Percentiles rank a stretch among this genome's conserved stretches.
These are phyloP conservation scores for Fraxinus sp. DNA, from an alignment of 305 asterid genomes.

Conservation along the genomic window DNA sequence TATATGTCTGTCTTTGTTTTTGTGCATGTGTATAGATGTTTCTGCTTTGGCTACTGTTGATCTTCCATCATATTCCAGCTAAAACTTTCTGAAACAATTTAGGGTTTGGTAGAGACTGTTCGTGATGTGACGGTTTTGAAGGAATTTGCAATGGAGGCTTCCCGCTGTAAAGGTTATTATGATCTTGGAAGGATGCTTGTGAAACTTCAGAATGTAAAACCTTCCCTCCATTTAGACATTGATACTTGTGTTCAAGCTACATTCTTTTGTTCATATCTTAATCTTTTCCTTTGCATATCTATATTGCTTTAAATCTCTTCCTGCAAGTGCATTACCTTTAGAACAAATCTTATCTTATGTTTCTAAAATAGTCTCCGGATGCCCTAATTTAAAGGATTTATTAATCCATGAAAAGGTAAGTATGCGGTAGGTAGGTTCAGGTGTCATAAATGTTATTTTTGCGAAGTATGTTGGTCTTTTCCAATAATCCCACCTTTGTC, in stretches of 20 bases:
- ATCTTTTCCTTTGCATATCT: conserved; percentile 16
- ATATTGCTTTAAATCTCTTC: background rate
- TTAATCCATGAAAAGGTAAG: conserved; percentile 3
- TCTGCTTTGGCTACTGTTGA: conserved; percentile 16
- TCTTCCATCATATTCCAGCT: conserved; percentile 23
- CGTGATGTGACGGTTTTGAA: conserved; percentile 77
- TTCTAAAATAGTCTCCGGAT: conserved; percentile 5
- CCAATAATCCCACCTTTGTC: background rate
- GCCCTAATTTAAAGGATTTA: background rate
- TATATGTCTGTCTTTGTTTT: conserved; percentile 5
- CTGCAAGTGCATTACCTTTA: conserved; percentile 1
- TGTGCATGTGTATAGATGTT: background rate
- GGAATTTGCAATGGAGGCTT: conserved; percentile 90
- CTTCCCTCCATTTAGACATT: conserved; percentile 29
- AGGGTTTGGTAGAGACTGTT: conserved; percentile 85
- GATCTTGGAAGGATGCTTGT: conserved; percentile 91
- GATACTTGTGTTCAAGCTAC: conserved; percentile 5
- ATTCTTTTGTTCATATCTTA: background rate
- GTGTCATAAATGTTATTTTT: background rate
- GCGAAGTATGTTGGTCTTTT: conserved; percentile 1
- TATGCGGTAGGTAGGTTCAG: background rate
- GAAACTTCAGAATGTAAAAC: conserved; percentile 79
- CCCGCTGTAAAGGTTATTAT: conserved; percentile 72
- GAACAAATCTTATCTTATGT: background rate
- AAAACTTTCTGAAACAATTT: conserved; percentile 32